A percentile compares a stretch with the other conserved stretches of the same genome.
These are phyloP conservation scores for Kwoniella botswanensis DNA, from an alignment of 768 basidiomycete species.

Conservation along the genomic window DNA sequence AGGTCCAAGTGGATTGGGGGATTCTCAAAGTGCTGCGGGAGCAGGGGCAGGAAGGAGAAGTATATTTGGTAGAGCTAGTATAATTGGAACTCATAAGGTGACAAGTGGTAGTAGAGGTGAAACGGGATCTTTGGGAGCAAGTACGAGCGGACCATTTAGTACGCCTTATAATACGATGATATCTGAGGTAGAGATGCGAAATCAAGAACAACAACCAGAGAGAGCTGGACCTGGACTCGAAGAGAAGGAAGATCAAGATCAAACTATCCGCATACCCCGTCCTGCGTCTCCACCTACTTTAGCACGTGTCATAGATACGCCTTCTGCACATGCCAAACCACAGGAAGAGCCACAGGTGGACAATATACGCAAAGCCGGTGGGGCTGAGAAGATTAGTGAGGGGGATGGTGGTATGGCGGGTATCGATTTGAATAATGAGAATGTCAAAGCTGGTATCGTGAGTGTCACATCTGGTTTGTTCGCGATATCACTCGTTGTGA, in stretches of 20 bases:
- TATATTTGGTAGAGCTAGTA: slow-evolving; percentile 30
- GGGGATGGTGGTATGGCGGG: slow-evolving; percentile 17
- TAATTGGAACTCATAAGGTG: not conserved
- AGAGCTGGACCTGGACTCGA: too few species aligned
- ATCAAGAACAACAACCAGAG: not conserved
- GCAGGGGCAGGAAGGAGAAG: slow-evolving; percentile 15
- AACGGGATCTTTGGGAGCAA: slow-evolving; percentile 1
- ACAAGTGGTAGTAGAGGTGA: slow-evolving; percentile 9
- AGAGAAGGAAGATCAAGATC: slow-evolving; percentile 5
- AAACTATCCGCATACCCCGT: slow-evolving; percentile 11
- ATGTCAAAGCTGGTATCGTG: slow-evolving; percentile 31
- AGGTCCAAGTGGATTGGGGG: slow-evolving; percentile 23
- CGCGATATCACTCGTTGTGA: not conserved
- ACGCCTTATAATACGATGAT: slow-evolving; percentile 1
- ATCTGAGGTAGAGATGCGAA: not conserved
- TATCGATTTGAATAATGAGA: slow-evolving; percentile 16
- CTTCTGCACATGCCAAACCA: not conserved
- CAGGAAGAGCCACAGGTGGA: not conserved
- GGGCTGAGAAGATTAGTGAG: not conserved
- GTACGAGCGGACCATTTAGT: not conserved
- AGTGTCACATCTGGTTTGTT: slow-evolving; percentile 3
- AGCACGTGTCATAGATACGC: not conserved
- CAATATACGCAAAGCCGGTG: not conserved
- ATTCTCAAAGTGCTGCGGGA: slow-evolving; percentile 1
- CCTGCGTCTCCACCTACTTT: slow-evolving; percentile 13